Base-by-base conservation (phyloP, 352 stramenopile species). In the Phytophthora sojae region DNA sequence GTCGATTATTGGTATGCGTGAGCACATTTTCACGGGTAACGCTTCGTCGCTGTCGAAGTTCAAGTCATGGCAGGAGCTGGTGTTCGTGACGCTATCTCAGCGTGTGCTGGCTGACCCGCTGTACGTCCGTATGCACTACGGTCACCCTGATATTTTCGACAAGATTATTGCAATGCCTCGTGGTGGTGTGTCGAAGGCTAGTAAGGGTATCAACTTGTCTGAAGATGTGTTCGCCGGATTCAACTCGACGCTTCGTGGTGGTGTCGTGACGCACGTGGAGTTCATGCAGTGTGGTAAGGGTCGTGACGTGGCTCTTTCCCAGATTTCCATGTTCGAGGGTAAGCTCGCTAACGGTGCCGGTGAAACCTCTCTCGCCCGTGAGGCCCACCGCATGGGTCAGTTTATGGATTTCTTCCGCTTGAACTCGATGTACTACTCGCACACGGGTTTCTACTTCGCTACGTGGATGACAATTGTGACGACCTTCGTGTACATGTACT, bases 381-480 rank as follows among this genome's bases (percentile, higher is more conserved):
- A 94, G 57, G 85, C 80, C 29, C 86, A 94, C 59, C 86, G 86
- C 17, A 94, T 94, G 86, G 86, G 86, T 29, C 83, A 91, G 63
- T 92, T 92, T 57, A 77, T 94, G 74, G 86, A 94, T 52, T 94
- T 94, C 67, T 94, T 90, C 70, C 86, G 86, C 59, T 59, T 94
- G 19, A 92, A 92, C 70, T 94, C 86, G 39, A 94, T 94, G 86
- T 94, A 91, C 76, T 94, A 94, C 73, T 91, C 85, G 57, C 86
- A 94, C 65, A 94, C 83, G 30, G 86, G 86, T 47, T 94, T 94
- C 57, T 94, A 93, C 69, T 93, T 91, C 52, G 85, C 84, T 14
- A 94, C 86, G 39, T 93, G 85, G 85, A 90, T 94, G 82, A 91
- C 83, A 4, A 92, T 94, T 64, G 84, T 94, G 25, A 92, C 85